These are phyloP conservation scores for Acanthamoeba triangularis DNA, from an alignment of 208 protist species.

Conservation along the genomic window DNA sequence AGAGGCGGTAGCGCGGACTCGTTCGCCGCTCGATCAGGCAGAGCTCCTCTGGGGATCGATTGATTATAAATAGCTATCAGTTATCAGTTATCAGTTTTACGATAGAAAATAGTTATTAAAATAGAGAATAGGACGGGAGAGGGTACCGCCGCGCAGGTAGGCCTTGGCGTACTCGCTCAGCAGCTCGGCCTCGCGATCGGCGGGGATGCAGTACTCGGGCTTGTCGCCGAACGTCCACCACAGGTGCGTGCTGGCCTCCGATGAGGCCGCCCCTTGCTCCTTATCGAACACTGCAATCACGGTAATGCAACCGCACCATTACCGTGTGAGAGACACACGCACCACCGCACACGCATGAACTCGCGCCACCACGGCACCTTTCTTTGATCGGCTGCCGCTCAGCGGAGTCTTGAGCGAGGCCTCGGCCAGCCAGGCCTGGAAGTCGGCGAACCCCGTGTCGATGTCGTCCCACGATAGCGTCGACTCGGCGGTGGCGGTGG, in stretches of 20 bases:
- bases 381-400: constrained; percentile 8
- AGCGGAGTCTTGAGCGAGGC: neutral
- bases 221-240: constrained; percentile 69
- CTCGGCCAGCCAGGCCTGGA: neutral
- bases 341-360: neutral
- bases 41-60: neutral
- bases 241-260: neutral
- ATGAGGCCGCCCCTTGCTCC: neutral
- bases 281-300: neutral
- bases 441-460: neutral
- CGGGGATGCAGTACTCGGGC: constrained; percentile 15
- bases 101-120: neutral
- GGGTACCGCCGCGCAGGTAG: neutral
- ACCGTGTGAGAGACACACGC: neutral
- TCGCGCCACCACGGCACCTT: neutral
- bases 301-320: neutral
- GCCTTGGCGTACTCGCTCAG: constrained; percentile 52
- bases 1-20: constrained; percentile 36
- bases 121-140: neutral
- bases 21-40: constrained; percentile 54
- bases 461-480: constrained; percentile 51
- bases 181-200: neutral
- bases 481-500: neutral
- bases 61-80: too few species aligned
- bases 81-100: too few species aligned